Percentiles rank a stretch among this genome's conserved stretches.
Conservation (phyloP, 129 eudicot genomes). For the Silybum marianum region DNA sequence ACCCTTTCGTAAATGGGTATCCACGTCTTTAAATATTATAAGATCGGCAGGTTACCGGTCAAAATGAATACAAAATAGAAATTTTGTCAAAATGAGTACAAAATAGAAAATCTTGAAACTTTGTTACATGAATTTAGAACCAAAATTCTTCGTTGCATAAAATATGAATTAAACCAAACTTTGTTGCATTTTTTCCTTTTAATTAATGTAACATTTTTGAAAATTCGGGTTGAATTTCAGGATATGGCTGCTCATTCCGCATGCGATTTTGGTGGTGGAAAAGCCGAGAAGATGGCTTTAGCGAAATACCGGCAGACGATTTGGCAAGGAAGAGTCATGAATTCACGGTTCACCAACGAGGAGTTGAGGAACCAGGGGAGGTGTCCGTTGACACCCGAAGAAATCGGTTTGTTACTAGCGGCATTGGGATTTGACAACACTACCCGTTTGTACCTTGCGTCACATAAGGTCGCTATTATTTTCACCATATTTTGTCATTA, state of each 20-base stretch:
- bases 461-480: constrained; percentile 73
- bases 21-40: too few species aligned
- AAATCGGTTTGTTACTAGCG: constrained; percentile 85
- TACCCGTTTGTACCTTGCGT: constrained; percentile 94
- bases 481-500: not conserved
- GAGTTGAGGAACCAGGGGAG: constrained; percentile 94
- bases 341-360: constrained; percentile 93
- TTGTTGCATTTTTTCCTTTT: not conserved
- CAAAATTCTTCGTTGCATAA: not conserved
- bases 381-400: constrained; percentile 98
- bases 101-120: not conserved
- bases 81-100: not conserved
- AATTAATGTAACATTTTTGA: not conserved
- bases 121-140: not conserved
- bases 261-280: constrained; percentile 99
- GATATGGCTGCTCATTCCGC: constrained; percentile 99
- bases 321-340: constrained; percentile 96
- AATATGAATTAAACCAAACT: not conserved
- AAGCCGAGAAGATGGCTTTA: constrained; percentile 87
- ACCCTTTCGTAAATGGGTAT: too few species aligned
- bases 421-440: constrained; percentile 92
- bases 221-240: constrained; percentile 33
- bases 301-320: constrained; percentile 86
- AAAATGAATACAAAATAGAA: too few species aligned
- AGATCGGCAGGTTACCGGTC: too few species aligned